Percentiles rank a stretch among this genome's conserved stretches.
Conservation (phyloP, 31 red algal genomes). For the Odonthalia washingtoniensis region DNA sequence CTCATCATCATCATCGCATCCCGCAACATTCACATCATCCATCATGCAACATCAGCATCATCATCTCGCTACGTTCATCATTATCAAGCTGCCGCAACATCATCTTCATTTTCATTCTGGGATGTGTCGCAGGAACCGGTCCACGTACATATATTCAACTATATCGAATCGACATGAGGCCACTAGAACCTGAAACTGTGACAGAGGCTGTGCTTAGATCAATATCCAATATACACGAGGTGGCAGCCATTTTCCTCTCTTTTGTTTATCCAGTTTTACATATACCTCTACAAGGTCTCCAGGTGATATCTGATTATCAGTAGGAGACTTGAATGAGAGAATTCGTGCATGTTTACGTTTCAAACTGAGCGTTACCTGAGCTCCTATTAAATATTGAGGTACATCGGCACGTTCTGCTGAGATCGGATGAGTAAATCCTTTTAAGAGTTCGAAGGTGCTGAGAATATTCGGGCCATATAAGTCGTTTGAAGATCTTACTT, state of each 20-base stretch:
- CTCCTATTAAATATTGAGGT: neutral
- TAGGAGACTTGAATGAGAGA: neutral
- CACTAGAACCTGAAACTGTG: neutral
- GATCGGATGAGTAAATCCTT: neutral
- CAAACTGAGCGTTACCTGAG: neutral
- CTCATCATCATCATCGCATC: too few relatives aligned
- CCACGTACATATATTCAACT: too few relatives aligned
- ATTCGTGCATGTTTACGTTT: neutral
- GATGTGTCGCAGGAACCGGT: too few relatives aligned
- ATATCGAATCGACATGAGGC: too few relatives aligned
- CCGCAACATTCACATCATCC: too few relatives aligned
- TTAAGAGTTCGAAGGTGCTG: neutral
- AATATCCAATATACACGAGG: neutral
- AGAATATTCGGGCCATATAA: neutral
- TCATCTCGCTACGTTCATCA: too few relatives aligned
- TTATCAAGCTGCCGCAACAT: too few relatives aligned
- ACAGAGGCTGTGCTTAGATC: neutral
- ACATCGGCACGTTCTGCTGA: neutral
- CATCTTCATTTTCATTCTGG: too few relatives aligned
- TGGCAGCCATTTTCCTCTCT: neutral
- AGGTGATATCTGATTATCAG: neutral
- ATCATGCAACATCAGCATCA: too few relatives aligned
- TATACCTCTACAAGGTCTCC: neutral
- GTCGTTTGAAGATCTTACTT: neutral
- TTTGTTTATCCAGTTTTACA: neutral